Base-by-base conservation (phyloP, 2,329 filamentous ascomycete species). In the Microcyclosporella mali region DNA sequence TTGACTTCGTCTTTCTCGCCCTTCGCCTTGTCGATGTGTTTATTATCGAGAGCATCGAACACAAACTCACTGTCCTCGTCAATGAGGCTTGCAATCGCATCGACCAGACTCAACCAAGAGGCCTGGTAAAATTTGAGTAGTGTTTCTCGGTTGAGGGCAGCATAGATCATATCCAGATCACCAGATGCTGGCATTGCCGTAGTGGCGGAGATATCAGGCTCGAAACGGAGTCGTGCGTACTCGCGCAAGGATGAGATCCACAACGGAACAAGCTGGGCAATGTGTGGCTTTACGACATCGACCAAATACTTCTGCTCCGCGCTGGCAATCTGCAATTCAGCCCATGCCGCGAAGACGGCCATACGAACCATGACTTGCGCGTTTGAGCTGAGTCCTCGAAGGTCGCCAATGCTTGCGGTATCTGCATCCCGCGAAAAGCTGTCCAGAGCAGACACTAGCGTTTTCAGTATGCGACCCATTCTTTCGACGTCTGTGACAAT, bases 281-380 rank as follows among this genome's bases (percentile, higher is more conserved):
- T 87, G 59, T 97, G 88, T 33, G 92, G 89, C 57, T 85, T 86
- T 40, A 98, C 73, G 9, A 98, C 89, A 50, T 92, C 82, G 14
- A 86, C 77, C 12, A 98, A 73, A 59, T 98, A 97, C 39, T 80
- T 81, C 56, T 97, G 90, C 60, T 97, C 90, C 3, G 81, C 81
- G 66, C 90, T 97, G 18, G 92, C 88, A 49, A 98, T 89, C 66
- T 98, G 92, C 25, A 98, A 74, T 61, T 95, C 88, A 3, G 92
- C 94, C 92, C 92, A 98, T 1, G 90, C 92, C 1, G 90, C 92
- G 64, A 95, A 94, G 2, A 98, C 84, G 0, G 92, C 84, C 79
- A 97, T 92, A 66, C 94, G 95, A 42, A 98, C 88, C 92, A 98
- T 98, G 37, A 95, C 88, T 60, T 94, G 86, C 0, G 92, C 90